Base-by-base conservation (phyloP, 345 rosid genomes). In the Bruguiera parviflora region DNA sequence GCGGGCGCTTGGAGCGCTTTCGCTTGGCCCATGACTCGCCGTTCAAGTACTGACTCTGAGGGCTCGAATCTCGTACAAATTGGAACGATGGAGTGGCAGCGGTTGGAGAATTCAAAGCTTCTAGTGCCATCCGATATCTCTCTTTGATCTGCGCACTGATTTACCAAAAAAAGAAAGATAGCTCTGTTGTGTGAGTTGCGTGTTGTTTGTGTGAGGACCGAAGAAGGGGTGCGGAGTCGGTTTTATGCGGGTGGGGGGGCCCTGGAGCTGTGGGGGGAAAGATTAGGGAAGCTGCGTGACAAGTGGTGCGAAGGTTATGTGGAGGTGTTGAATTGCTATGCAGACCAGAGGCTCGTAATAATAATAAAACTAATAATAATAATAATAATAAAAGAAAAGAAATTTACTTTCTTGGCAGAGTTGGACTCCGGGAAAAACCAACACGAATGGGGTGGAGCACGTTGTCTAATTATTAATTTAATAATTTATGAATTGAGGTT, bases 271-370 rank as follows among this genome's bases (percentile, higher is more conserved):
- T 9, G 5, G n/a, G 20, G 20, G 72, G 6, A 56, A 64, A 37
- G 71, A 59, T 56, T 56, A 29, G 29, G 85, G 92, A 87, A 87
- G 86, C 68, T 87, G 85, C 89, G 85, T 75, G 84, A 79, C 79
- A 79, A 74, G 87, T 78, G 86, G 84, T 71, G 73, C 67, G 49
- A 81, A 79, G 76, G 60, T 67, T 67, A 70, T 22, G 71, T 57
- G 78, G 73, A 33, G 65, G 60, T 60, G 71, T 46, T 55, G 58
- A 8, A 10, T 37, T 37, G 46, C 46, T 37, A 37, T 15, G 10
- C 15, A 1, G 46, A 9, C 46, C 46, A 37, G 15, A 8, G 15
- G 46, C 46, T 10, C 15, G 3, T 37, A 37, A 37, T 33, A 33
- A n/a, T n/a, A n/a, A n/a, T n/a, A n/a, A n/a, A n/a, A n/a, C n/a